phyloP scores from a whole-genome alignment of 495 filamentous ascomycete genomes.

The Penicillium turbatum region DNA sequence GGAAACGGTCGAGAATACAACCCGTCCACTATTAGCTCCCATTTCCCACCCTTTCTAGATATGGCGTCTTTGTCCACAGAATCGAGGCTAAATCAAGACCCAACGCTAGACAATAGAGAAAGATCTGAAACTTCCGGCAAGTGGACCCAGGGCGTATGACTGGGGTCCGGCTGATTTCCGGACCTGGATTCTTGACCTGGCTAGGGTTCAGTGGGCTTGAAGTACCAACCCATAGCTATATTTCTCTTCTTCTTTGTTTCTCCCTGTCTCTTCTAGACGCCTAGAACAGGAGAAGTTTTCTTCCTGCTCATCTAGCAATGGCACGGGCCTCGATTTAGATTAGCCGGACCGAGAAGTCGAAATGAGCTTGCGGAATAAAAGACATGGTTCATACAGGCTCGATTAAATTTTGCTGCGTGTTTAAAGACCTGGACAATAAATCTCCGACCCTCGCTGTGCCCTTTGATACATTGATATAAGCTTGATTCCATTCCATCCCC shows the following conservation, averaged over 20 bases:
- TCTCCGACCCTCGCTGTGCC: background rate
- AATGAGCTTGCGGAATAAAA: slow-evolving; percentile 12
- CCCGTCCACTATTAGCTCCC: background rate
- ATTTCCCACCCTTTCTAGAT: slow-evolving; percentile 8
- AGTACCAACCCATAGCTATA: slow-evolving; percentile 13
- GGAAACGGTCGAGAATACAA: slow-evolving; percentile 1
- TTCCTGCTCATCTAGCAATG: slow-evolving; percentile 4
- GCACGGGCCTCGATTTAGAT: slow-evolving; percentile 4
- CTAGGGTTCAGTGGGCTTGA: slow-evolving; percentile 22
- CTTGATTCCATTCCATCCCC: background rate
- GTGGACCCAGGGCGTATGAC: slow-evolving; percentile 15
- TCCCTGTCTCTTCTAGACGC: background rate
- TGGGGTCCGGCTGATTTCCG: slow-evolving; percentile 13
- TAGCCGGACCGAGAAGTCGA: slow-evolving; percentile 8
- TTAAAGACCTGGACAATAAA: background rate
- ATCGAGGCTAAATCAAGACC: slow-evolving; percentile 18
- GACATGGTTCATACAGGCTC: slow-evolving; percentile 5
- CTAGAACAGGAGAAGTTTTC: background rate
- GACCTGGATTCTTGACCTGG: slow-evolving; percentile 20
- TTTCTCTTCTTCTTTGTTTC: slow-evolving; percentile 4
- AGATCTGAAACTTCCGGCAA: slow-evolving; percentile 26
- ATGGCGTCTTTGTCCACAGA: background rate
- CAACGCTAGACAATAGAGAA: slow-evolving; percentile 10
- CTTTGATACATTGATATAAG: background rate
- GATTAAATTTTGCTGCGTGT: background rate